Conservation (phyloP, 805 yeast species). For the Nakazawaea molendinolei region DNA sequence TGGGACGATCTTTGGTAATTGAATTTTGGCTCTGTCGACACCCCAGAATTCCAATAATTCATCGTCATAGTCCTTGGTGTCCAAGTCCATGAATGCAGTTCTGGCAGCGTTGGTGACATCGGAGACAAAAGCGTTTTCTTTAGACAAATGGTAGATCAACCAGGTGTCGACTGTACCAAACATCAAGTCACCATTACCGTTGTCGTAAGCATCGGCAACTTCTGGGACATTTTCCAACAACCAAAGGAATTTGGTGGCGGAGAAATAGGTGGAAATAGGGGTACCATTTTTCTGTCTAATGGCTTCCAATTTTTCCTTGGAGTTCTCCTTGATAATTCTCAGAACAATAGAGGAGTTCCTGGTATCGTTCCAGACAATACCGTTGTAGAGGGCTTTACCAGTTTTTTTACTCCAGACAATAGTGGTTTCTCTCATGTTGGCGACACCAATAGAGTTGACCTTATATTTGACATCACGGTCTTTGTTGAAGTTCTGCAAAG, state of each 20-base stretch:
- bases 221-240: constrained; percentile 69
- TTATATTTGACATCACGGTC: constrained; percentile 43
- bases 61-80: constrained; percentile 68
- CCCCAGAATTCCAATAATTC: constrained; percentile 74
- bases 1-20: constrained; percentile 72
- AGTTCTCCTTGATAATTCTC: constrained; percentile 46
- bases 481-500: constrained; percentile 50
- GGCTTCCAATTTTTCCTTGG: constrained; percentile 47
- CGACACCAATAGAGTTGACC: constrained; percentile 75
- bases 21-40: constrained; percentile 58
- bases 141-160: constrained; percentile 80
- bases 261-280: constrained; percentile 86
- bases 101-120: constrained; percentile 91
- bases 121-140: constrained; percentile 62
- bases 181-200: constrained; percentile 66
- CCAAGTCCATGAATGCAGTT: constrained; percentile 83
- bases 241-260: constrained; percentile 89
- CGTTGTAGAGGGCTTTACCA: constrained; percentile 77
- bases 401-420: constrained; percentile 81
- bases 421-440: constrained; percentile 95
- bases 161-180: constrained; percentile 94
- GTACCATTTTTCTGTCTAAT: constrained; percentile 70
- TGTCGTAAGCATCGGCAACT: constrained; percentile 61
- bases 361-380: constrained; percentile 95
- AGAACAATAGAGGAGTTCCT: constrained; percentile 71